A percentile compares a stretch with the other conserved stretches of the same genome.
phyloP scores from a whole-genome alignment of 441 rosid genomes.

The Adansonia gregorii region DNA sequence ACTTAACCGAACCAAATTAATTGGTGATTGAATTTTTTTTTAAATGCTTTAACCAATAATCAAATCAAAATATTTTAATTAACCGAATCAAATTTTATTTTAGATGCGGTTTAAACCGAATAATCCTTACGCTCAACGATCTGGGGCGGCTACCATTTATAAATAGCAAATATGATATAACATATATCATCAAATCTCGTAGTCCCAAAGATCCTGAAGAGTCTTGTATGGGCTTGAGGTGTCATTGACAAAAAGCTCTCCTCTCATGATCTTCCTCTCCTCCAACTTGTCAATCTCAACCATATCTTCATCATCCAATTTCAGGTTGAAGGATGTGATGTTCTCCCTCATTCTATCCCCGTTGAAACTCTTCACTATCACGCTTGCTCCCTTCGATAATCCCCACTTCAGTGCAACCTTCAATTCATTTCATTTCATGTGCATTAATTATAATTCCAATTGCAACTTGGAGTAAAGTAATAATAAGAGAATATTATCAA shows the following conservation, averaged over 20 bases:
- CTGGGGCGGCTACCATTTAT: no score
- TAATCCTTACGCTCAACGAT: no score
- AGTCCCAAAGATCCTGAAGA: slow-evolving; percentile 73
- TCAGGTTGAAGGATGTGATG: slow-evolving; percentile 52
- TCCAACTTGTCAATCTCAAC: slow-evolving; percentile 55
- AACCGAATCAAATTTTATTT: no score
- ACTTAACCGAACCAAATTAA: no score
- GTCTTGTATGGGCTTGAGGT: slow-evolving; percentile 80
- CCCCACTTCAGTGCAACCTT: slow-evolving; percentile 89
- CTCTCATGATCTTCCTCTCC: slow-evolving; percentile 83
- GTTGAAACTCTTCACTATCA: slow-evolving; percentile 79
- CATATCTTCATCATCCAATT: slow-evolving; percentile 58
- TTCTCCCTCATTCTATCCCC: slow-evolving; percentile 64
- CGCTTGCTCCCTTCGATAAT: slow-evolving; percentile 71
- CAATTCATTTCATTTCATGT: background rate
- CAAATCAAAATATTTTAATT: no score
- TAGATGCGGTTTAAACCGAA: no score
- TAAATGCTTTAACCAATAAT: no score
- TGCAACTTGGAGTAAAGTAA: no score
- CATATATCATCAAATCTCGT: slow-evolving; percentile 51
- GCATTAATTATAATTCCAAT: no score
- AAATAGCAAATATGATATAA: no score
- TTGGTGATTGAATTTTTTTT: no score
- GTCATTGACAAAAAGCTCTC: slow-evolving; percentile 62
- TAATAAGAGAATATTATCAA: no score